phyloP scores from a whole-genome alignment of 2,329 filamentous ascomycete genomes.

The Epichloe coenophiala region DNA sequence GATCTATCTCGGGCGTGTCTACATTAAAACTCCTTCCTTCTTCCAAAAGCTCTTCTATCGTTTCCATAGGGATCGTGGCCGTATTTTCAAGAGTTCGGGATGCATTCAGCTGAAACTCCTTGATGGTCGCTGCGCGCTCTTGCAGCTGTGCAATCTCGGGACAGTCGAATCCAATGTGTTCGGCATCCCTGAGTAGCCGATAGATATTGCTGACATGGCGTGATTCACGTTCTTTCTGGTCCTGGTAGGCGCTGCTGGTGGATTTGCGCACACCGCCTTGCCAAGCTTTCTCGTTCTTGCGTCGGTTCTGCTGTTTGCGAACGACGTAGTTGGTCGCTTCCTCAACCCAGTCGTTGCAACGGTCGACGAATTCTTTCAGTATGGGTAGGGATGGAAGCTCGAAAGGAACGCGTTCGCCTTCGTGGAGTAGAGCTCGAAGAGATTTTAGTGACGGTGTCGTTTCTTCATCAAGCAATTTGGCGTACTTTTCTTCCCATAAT shows the following conservation, averaged over 20 bases:
- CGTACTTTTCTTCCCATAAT: conserved; percentile 80
- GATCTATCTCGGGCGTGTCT: conserved; percentile 78
- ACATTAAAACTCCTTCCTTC: conserved; percentile 81
- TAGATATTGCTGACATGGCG: conserved; percentile 83
- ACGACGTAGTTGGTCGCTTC: conserved; percentile 94
- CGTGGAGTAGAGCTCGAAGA: conserved; percentile 69
- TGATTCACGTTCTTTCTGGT: conserved; percentile 72
- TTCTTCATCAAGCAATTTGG: conserved; percentile 71
- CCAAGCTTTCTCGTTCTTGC: conserved; percentile 85
- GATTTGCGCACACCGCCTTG: conserved; percentile 61
- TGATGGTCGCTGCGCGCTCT: conserved; percentile 75
- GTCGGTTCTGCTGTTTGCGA: conserved; percentile 91
- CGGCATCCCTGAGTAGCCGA: conserved; percentile 69
- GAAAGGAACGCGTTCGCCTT: conserved; percentile 94
- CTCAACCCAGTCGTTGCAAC: conserved; percentile 95
- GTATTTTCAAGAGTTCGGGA: conserved; percentile 55
- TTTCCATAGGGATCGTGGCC: conserved; percentile 47
- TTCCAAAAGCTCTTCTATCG: conserved; percentile 86
- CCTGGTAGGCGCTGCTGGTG: conserved; percentile 38
- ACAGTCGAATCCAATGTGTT: conserved; percentile 83
- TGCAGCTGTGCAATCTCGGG: conserved; percentile 76
- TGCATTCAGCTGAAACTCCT: conserved; percentile 69
- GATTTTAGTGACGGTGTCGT: conserved; percentile 74
- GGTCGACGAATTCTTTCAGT: conserved; percentile 80
- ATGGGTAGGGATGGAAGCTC: conserved; percentile 70